phyloP scores from a whole-genome alignment of 345 rosid species.

The Euphorbia peplus region DNA sequence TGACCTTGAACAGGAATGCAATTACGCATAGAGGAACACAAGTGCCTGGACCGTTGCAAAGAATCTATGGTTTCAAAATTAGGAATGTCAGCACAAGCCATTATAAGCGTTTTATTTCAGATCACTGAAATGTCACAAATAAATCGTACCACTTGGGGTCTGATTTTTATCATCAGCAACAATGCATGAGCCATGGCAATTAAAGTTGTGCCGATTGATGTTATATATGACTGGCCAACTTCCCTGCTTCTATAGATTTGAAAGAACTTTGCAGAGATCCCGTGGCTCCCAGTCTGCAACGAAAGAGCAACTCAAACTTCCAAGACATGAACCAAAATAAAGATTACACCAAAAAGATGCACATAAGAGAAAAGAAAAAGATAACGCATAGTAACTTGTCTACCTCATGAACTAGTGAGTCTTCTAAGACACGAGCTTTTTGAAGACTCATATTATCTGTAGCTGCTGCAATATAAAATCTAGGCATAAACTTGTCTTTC shows the following conservation, averaged over 20 bases:
- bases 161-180: constrained; percentile 69
- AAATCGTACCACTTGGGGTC: constrained; percentile 78
- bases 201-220: constrained; percentile 81
- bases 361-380: neutral
- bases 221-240: constrained; percentile 89
- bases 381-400: neutral
- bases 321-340: neutral
- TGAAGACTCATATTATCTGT: constrained; percentile 95
- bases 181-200: constrained; percentile 63
- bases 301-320: constrained; percentile 5
- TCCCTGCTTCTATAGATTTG: constrained; percentile 91
- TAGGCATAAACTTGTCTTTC: constrained; percentile 55
- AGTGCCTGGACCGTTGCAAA: constrained; percentile 97
- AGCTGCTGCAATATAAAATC: constrained; percentile 83
- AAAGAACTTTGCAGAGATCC: constrained; percentile 43
- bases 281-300: constrained; percentile 37
- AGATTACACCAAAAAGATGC: neutral
- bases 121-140: constrained; percentile 3
- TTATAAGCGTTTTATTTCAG: neutral
- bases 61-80: constrained; percentile 42
- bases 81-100: neutral
- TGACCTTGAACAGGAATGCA: constrained; percentile 80
- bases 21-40: constrained; percentile 81
- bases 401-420: constrained; percentile 48
- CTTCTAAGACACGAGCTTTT: constrained; percentile 73